These are phyloP conservation scores for Wallacemonas sp. DNA, from an alignment of 208 protist species.

Conservation along the genomic window DNA sequence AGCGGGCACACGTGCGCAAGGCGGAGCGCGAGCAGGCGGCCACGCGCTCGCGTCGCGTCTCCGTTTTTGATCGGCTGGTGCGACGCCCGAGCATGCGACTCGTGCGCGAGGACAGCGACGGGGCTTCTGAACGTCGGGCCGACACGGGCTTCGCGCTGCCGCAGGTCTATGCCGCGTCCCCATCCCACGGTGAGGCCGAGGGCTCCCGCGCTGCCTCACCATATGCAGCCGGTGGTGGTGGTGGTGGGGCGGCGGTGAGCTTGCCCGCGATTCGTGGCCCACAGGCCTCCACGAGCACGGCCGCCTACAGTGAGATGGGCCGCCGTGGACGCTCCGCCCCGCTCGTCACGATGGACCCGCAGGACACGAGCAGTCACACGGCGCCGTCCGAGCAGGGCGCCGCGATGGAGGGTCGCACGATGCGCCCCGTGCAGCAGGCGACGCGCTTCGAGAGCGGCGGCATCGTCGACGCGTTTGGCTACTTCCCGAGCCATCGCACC, in stretches of 20 bases:
- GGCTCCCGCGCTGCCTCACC: no score
- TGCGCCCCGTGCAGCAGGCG: conserved; percentile 1
- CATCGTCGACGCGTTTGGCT: conserved; percentile 48
- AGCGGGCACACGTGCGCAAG: background rate
- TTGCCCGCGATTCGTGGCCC: background rate
- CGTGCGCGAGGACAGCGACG: background rate
- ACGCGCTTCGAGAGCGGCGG: conserved; percentile 25
- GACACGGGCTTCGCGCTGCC: background rate
- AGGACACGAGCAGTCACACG: background rate
- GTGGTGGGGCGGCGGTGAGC: background rate
- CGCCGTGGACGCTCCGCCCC: conserved; percentile 1
- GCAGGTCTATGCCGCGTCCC: background rate
- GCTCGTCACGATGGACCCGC: background rate
- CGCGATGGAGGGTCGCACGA: background rate
- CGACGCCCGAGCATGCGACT: conserved; percentile 7
- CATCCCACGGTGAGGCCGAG: background rate
- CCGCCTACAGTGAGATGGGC: background rate
- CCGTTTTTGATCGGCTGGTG: conserved; percentile 9
- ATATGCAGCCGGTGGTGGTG: background rate
- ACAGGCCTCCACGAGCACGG: background rate
- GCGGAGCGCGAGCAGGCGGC: background rate
- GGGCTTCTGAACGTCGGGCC: background rate
- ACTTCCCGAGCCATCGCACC: conserved; percentile 52
- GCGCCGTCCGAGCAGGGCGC: background rate
- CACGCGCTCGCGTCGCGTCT: conserved; percentile 9